Base-by-base conservation (phyloP, 441 rosid genomes). In the Sinapis alba region DNA sequence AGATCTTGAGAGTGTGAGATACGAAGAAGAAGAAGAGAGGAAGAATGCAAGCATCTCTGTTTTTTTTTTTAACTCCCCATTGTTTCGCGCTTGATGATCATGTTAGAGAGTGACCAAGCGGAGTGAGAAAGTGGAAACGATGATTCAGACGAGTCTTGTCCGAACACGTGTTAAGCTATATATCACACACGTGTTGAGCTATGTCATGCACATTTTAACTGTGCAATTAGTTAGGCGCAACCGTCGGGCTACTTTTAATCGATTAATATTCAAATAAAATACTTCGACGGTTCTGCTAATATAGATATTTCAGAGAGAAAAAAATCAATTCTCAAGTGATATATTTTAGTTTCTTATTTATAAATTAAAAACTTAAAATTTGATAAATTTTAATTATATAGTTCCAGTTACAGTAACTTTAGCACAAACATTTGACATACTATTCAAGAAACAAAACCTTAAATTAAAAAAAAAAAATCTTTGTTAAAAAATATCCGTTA, bases 11-110 rank as follows among this genome's bases (percentile, higher is more conserved):
- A 88, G 75, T 38, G 73, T 7, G 56, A 27, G 21, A 32, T 51
- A 30, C 8, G 89, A 59, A 5, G 82, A 57, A 56, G 32, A 7
- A 71, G 75, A 69, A 15, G 72, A 83, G 75, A 77, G 62, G 83
- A 15, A 41, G 47, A 13, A 15, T 12, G 83, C 53, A 79, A 81
- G 83, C 88, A 83, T 84, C 62, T 69, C 82, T 80, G 73, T 6
- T 70, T 43, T 30, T 45, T 58, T 71, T 62, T 45, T 9, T 32
- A 24, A 58, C 57, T 69, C 18, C 38, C 11, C 38, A 32, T 32
- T 32, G 38, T 32, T 32, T 32, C 38, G 38, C 38, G 38, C 38
- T 32, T 2, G 38, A 2, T 32, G 38, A 2, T 32, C 45, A 3
- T 38, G 45, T 38, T 38, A 38, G 45, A 38, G 45, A 36, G 41